phyloP scores from a whole-genome alignment of 176 grass and related monocot species.

The Eremochloa ophiuroides region DNA sequence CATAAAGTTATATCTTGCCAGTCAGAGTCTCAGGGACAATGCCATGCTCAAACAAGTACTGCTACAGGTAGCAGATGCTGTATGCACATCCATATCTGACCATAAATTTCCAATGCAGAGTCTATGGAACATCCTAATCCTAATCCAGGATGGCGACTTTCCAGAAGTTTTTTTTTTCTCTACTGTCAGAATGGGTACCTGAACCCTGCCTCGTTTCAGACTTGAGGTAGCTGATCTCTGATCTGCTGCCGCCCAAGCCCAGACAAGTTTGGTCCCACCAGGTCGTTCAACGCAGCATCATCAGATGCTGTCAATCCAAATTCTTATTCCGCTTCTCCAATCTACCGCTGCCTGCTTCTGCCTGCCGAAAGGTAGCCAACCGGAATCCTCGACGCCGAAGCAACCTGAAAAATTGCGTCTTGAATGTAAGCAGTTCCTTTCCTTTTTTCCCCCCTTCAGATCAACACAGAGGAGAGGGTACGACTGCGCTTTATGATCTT shows the following conservation, averaged over 20 bases:
- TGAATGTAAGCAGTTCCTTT: neutral
- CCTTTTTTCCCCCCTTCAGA: neutral
- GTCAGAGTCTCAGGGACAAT: too few relatives aligned
- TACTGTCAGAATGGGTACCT: neutral
- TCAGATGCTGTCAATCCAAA: neutral
- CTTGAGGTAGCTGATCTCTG: neutral
- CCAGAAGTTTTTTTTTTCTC: neutral
- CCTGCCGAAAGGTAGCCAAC: neutral
- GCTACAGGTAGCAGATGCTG: neutral
- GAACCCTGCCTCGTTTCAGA: neutral
- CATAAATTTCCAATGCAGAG: neutral
- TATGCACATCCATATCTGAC: neutral
- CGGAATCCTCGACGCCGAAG: slow-evolving; percentile 6
- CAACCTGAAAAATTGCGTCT: neutral
- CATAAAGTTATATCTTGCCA: neutral
- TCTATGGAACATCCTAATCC: neutral
- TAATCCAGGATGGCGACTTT: neutral
- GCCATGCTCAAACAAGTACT: neutral
- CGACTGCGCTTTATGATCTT: neutral
- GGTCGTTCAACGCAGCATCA: neutral
- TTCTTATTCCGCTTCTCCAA: neutral
- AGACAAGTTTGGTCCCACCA: neutral
- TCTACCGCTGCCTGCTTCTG: neutral
- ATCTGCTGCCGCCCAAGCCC: neutral
- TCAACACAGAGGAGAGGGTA: neutral